A percentile compares a stretch with the other conserved stretches of the same genome.
Conservation (phyloP, 139 green algal species). For the Nannochloris sp. region DNA sequence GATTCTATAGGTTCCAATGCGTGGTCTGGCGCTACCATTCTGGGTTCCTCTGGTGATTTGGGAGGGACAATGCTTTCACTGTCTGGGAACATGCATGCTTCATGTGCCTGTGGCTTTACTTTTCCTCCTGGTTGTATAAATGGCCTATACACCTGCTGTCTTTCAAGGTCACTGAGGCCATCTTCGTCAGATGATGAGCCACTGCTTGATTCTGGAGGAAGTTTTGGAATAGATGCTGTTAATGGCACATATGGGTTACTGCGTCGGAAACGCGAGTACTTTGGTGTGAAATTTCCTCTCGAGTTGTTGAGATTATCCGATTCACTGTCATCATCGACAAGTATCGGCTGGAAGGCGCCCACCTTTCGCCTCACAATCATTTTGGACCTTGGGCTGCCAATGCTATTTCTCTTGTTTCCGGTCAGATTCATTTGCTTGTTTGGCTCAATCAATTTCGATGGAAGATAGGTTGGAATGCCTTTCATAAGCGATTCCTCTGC, state of each 20-base stretch:
- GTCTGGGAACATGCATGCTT: no score
- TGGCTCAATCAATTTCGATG: not conserved
- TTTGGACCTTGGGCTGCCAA: no score
- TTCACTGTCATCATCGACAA: not conserved
- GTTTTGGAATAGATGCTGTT: not conserved
- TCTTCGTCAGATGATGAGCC: no score
- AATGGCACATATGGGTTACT: not conserved
- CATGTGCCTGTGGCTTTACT: no score
- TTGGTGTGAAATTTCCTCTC: not conserved
- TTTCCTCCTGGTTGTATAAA: no score
- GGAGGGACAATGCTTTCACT: not conserved
- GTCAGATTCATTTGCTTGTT: not conserved
- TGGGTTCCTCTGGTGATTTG: not conserved
- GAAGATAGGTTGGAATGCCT: conserved; percentile 24
- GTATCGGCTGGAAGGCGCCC: not conserved
- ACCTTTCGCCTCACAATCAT: not conserved
- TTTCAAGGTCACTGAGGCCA: no score
- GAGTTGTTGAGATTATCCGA: not conserved
- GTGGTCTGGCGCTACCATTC: not conserved
- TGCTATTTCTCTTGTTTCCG: not conserved
- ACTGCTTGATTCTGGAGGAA: no score
- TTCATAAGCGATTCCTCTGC: conserved; percentile 26
- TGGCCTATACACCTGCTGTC: no score
- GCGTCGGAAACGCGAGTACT: not conserved
- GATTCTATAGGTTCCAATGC: no score